Conservation (phyloP, 78 protist genomes). For the Cavenderia fasciculata region DNA sequence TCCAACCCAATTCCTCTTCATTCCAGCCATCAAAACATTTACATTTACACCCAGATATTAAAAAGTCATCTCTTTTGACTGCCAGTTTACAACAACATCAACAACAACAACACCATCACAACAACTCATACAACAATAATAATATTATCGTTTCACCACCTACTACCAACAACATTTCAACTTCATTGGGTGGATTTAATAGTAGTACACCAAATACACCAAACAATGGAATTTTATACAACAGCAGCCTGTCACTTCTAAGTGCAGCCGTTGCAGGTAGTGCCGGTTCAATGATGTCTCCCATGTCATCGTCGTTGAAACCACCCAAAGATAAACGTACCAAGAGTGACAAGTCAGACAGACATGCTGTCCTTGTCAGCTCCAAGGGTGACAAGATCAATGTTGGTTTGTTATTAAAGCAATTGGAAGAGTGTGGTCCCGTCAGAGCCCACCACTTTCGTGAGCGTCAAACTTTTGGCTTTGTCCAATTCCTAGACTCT, state of each 20-base stretch:
- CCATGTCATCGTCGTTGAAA: background rate
- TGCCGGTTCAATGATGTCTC: background rate
- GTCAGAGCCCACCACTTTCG: conserved; percentile 78
- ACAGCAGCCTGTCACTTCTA: background rate
- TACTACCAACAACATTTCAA: no score
- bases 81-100: no score
- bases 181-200: background rate
- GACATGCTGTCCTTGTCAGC: conserved; percentile 56
- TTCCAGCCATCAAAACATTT: background rate
- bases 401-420: conserved; percentile 42
- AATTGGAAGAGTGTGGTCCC: conserved; percentile 71
- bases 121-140: background rate
- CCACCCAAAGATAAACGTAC: conserved; percentile 28
- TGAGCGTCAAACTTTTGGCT: conserved; percentile 78
- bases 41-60: background rate
- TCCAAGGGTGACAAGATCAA: conserved; percentile 67
- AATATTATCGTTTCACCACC: no score
- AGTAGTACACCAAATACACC: conserved; percentile 2
- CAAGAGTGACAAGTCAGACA: conserved; percentile 61
- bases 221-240: background rate
- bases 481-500: conserved; percentile 72
- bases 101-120: conserved; percentile 15
- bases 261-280: background rate
- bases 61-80: background rate
- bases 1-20: no score